Evolutionary conservation across 495 filamentous ascomycete genomes (phyloP), one percentile per base, ranked within the genome.

Genomic region (Daldinia bambusicola): DNA sequence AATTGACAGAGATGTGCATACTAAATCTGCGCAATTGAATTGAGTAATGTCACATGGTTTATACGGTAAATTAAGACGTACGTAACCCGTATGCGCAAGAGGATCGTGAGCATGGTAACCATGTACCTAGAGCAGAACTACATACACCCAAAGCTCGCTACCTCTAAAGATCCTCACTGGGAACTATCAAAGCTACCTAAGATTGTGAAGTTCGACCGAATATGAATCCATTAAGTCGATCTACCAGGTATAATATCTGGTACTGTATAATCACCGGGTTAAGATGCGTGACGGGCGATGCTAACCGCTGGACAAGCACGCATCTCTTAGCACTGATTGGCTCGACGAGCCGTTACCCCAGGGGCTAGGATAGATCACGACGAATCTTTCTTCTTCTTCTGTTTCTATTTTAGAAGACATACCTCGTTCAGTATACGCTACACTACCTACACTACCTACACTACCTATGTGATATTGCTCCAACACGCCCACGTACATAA

Each of bases 351-450:
- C 13, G 34, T 3, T 26, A 43, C 38, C 36, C 26, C 26, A 26
- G 26, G n/a, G 40, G 45, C 14, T 26, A 56, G 3, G 58, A 22
- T 61, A 61, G 30, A 62, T 68, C 45, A 20, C 37, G 37, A 38
- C 37, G 37, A 38, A 63, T 50, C 36, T 26, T 26, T 50, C 36
- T 26, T 26, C 26, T 26, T 26, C 26, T 41, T 4, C 50, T 68
- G 65, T 41, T 68, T 65, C 65, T 65, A 68, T 65, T 72, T 72
- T 65, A 40, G 64, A 72, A 31, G 41, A 55, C 10, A 63, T 40
- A 38, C 69, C 26, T 26, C 32, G 55, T 53, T 45, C 22, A 31
- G 57, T 58, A 69, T 56, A 58, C 36, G 13, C n/a, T n/a, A n/a
- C n/a, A n/a, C n/a, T n/a, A n/a, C n/a, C n/a, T n/a, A n/a, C n/a